Percentiles rank a stretch among this genome's conserved stretches.
phyloP scores from a whole-genome alignment of 305 asterid species.

The Ajuga reptans region DNA sequence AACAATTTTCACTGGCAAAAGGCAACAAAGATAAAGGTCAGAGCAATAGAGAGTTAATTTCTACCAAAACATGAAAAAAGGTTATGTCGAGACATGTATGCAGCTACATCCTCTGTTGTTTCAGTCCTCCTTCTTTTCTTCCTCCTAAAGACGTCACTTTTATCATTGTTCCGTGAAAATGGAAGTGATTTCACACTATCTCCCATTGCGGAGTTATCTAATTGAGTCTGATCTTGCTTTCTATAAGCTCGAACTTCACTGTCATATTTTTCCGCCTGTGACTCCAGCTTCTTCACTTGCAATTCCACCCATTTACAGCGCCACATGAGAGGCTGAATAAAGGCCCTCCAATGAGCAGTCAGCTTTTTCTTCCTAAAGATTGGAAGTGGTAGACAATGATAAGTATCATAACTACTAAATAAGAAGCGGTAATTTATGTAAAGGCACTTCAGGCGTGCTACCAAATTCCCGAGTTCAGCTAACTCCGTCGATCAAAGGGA shows the following conservation, averaged over 20 bases:
- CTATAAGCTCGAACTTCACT: conserved; percentile 40
- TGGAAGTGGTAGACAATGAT: conserved; percentile 7
- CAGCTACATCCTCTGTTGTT: conserved; percentile 38
- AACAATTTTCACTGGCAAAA: conserved; percentile 19
- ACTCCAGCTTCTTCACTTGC: conserved; percentile 48
- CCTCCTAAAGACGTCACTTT: conserved; percentile 41
- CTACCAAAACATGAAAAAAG: conserved; percentile 75
- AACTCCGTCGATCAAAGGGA: not conserved
- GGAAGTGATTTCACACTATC: conserved; percentile 51
- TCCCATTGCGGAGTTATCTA: conserved; percentile 27
- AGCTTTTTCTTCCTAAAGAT: conserved; percentile 53
- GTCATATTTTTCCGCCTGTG: conserved; percentile 46
- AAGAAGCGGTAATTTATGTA: not conserved
- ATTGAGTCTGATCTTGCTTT: conserved; percentile 29
- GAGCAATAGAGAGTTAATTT: not conserved
- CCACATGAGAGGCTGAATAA: conserved; percentile 69
- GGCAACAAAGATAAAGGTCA: conserved; percentile 3
- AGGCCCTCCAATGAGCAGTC: conserved; percentile 71
- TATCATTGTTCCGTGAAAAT: conserved; percentile 28
- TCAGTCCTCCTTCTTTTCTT: conserved; percentile 69
- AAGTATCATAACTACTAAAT: not conserved
- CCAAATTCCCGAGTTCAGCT: not conserved
- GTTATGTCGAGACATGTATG: conserved; percentile 66
- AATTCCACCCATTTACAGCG: conserved; percentile 87
- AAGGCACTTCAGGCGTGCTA: not conserved